These are phyloP conservation scores for Oryza punctata DNA, from an alignment of 176 grass and related monocot genomes.

Conservation along the genomic window DNA sequence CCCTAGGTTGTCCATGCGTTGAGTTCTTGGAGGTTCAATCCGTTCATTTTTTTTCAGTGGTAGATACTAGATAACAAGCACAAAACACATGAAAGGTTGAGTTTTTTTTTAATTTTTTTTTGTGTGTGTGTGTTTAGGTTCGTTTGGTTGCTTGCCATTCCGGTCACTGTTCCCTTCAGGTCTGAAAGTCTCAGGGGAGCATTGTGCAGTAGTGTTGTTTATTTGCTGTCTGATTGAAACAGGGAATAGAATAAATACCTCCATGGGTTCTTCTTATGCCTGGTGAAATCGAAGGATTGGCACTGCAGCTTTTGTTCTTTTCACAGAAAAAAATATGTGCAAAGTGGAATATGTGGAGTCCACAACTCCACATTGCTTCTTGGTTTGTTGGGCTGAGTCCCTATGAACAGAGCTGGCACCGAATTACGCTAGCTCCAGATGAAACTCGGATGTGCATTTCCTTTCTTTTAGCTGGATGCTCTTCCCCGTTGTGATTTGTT, in stretches of 20 bases:
- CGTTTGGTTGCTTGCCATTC: slow-evolving; percentile 4
- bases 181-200: background rate
- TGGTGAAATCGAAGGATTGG: slow-evolving; percentile 8
- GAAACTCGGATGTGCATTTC: background rate
- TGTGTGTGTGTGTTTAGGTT: background rate
- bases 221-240: slow-evolving; percentile 1
- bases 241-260: slow-evolving; percentile 14
- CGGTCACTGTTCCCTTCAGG: background rate
- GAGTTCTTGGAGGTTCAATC: background rate
- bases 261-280: slow-evolving; percentile 23
- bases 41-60: background rate
- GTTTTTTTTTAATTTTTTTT: background rate
- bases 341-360: slow-evolving; percentile 8
- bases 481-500: background rate
- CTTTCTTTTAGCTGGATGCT: background rate
- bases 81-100: background rate
- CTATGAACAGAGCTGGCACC: slow-evolving; percentile 15
- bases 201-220: slow-evolving; percentile 16
- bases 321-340: background rate
- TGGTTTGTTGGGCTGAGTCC: background rate
- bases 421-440: background rate
- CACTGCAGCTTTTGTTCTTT: background rate
- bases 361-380: slow-evolving; percentile 14
- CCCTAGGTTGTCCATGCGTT: too few relatives aligned
- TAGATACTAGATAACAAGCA: background rate